Conservation (phyloP, 192 early-diverging fungal genomes). For the Backusella macrospora region DNA sequence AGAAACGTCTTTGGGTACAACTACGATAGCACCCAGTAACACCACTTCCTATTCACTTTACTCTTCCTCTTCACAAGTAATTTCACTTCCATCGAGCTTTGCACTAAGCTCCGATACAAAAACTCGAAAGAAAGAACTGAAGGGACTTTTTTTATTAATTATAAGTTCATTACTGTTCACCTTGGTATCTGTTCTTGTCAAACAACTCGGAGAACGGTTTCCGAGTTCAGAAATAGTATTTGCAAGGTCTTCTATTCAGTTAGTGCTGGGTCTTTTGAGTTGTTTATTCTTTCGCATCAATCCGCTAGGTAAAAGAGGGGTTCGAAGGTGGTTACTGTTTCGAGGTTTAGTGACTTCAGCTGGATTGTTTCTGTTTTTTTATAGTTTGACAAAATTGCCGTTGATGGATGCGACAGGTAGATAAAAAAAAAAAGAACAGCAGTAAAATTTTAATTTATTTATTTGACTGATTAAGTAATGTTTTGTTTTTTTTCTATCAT, state of each 20-base stretch:
- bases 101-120: slow-evolving; percentile 9
- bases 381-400: slow-evolving; percentile 65
- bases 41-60: neutral
- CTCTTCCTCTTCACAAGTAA: neutral
- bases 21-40: neutral
- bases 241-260: slow-evolving; percentile 69
- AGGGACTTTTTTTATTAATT: slow-evolving; percentile 58
- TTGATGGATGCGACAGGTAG: slow-evolving; percentile 71
- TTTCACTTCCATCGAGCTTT: slow-evolving; percentile 7
- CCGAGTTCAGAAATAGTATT: slow-evolving; percentile 75
- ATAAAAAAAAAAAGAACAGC: neutral
- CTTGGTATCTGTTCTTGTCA: slow-evolving; percentile 71
- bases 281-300: slow-evolving; percentile 53
- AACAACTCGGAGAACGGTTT: slow-evolving; percentile 55
- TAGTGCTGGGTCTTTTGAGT: slow-evolving; percentile 55
- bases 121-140: slow-evolving; percentile 41
- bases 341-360: slow-evolving; percentile 66
- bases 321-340: slow-evolving; percentile 59
- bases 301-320: slow-evolving; percentile 56
- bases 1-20: neutral
- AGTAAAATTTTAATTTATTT: neutral
- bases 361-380: slow-evolving; percentile 73
- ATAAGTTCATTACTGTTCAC: slow-evolving; percentile 71
- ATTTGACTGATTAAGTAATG: neutral
- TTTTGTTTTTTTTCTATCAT: neutral